Percentiles rank a stretch among this genome's conserved stretches.
Conservation (phyloP, 2,329 filamentous ascomycete species). For the Sporothrix luriei region DNA sequence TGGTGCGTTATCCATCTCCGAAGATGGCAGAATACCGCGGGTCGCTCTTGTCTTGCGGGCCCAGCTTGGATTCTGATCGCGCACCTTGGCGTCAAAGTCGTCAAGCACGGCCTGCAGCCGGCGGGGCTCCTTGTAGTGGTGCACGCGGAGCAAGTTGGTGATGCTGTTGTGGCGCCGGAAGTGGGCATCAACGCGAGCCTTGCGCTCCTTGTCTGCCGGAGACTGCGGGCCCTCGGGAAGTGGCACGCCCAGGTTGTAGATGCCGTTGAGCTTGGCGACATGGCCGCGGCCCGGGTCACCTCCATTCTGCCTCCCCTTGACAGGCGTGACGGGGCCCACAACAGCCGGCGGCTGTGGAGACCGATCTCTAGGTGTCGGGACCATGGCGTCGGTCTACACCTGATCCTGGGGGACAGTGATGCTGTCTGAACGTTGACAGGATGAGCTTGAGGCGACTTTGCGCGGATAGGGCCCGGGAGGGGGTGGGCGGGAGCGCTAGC, state of each 20-base stretch:
- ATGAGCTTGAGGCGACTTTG: not conserved
- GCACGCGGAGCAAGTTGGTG: slow-evolving; percentile 36
- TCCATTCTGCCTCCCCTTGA: slow-evolving; percentile 28
- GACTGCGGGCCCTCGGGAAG: slow-evolving; percentile 36
- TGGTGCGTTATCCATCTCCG: slow-evolving; percentile 27
- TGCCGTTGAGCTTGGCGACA: slow-evolving; percentile 38
- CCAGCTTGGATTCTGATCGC: slow-evolving; percentile 36
- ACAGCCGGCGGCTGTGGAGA: not conserved
- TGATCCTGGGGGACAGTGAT: not conserved
- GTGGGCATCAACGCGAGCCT: slow-evolving; percentile 31
- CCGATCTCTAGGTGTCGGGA: not conserved
- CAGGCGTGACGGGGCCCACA: slow-evolving; percentile 33
- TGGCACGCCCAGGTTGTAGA: slow-evolving; percentile 40
- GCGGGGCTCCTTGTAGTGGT: slow-evolving; percentile 36
- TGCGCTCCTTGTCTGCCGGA: slow-evolving; percentile 34
- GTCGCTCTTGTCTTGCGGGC: slow-evolving; percentile 36
- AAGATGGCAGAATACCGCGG: slow-evolving; percentile 33
- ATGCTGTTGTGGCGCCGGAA: slow-evolving; percentile 38
- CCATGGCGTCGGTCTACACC: not conserved
- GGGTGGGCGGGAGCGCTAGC: slow-evolving; percentile 25
- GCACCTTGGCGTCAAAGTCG: slow-evolving; percentile 38
- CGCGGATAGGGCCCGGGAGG: slow-evolving; percentile 12
- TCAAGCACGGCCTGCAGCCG: slow-evolving; percentile 33
- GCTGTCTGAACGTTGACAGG: not conserved
- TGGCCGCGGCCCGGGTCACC: slow-evolving; percentile 34